A percentile compares a stretch with the other conserved stretches of the same genome.
phyloP scores from a whole-genome alignment of 148 eudicot species.

The Camellia sinensis region DNA sequence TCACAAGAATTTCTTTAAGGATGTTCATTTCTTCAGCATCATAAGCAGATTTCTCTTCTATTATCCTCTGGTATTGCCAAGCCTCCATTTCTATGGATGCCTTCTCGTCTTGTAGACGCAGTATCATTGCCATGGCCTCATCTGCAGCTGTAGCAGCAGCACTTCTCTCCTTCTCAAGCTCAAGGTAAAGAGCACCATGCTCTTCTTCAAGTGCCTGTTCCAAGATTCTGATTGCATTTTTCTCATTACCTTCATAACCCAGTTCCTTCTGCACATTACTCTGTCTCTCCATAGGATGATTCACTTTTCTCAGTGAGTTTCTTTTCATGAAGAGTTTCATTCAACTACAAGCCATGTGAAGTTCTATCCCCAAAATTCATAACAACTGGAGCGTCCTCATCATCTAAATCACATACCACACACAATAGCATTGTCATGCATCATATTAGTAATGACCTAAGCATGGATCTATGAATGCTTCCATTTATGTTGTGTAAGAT shows the following conservation, averaged over 20 bases:
- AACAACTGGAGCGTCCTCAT: slow-evolving; percentile 14
- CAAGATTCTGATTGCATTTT: slow-evolving; percentile 42
- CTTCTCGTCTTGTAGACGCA: slow-evolving; percentile 87
- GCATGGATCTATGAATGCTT: not conserved
- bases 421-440: slow-evolving; percentile 7
- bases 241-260: slow-evolving; percentile 33
- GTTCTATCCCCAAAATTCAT: slow-evolving; percentile 23
- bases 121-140: slow-evolving; percentile 98
- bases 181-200: slow-evolving; percentile 61
- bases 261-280: slow-evolving; percentile 17
- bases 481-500: not conserved
- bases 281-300: slow-evolving; percentile 27
- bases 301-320: slow-evolving; percentile 21
- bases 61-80: slow-evolving; percentile 84
- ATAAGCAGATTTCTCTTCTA: slow-evolving; percentile 87
- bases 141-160: slow-evolving; percentile 96
- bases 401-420: slow-evolving; percentile 28
- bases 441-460: not conserved
- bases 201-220: slow-evolving; percentile 69
- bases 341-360: slow-evolving; percentile 28
- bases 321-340: slow-evolving; percentile 31
- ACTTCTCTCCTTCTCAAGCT: slow-evolving; percentile 88
- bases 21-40: slow-evolving; percentile 94
- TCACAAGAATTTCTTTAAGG: slow-evolving; percentile 77
- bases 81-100: slow-evolving; percentile 92